These are phyloP conservation scores for Desmodesmus armatus DNA, from an alignment of 139 green algal species.

Conservation along the genomic window DNA sequence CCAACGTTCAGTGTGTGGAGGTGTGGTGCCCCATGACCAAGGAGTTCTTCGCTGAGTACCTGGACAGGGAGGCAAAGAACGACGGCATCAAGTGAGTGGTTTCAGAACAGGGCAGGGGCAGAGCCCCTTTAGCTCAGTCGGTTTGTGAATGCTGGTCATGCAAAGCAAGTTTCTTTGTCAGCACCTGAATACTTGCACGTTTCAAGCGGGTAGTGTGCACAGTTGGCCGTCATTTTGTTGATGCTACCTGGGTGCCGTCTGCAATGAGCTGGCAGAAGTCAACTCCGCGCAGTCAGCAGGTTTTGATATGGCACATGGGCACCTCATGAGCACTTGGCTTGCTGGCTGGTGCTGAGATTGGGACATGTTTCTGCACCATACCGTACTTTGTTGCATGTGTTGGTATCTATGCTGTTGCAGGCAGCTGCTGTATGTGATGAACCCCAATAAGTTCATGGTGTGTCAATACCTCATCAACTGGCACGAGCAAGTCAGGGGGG, in stretches of 20 bases:
- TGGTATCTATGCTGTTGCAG: slow-evolving; percentile 5
- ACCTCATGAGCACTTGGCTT: no score
- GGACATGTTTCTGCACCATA: no score
- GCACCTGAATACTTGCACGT: not conserved
- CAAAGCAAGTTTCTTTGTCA: not conserved
- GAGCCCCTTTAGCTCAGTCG: no score
- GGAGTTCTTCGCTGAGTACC: slow-evolving; percentile 95
- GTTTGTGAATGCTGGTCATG: no score
- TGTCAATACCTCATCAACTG: slow-evolving; percentile 97
- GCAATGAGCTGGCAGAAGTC: no score
- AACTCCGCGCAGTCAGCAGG: no score
- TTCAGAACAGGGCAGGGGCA: no score
- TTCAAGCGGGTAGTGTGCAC: not conserved
- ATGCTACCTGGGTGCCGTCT: no score
- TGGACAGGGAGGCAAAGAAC: slow-evolving; percentile 72
- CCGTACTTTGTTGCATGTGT: not conserved
- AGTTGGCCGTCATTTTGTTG: not conserved
- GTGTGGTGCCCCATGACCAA: slow-evolving; percentile 98
- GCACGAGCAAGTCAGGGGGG: slow-evolving; percentile 85
- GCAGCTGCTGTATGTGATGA: slow-evolving; percentile 96
- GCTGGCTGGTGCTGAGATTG: no score
- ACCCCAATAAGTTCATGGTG: slow-evolving; percentile 96
- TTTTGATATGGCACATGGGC: no score
- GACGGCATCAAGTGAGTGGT: slow-evolving; percentile 35
- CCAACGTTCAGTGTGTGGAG: slow-evolving; percentile 98